Percentiles rank a stretch among this genome's conserved stretches.
Conservation (phyloP, 306 rosid species). For the Astragalus glycyphyllos region DNA sequence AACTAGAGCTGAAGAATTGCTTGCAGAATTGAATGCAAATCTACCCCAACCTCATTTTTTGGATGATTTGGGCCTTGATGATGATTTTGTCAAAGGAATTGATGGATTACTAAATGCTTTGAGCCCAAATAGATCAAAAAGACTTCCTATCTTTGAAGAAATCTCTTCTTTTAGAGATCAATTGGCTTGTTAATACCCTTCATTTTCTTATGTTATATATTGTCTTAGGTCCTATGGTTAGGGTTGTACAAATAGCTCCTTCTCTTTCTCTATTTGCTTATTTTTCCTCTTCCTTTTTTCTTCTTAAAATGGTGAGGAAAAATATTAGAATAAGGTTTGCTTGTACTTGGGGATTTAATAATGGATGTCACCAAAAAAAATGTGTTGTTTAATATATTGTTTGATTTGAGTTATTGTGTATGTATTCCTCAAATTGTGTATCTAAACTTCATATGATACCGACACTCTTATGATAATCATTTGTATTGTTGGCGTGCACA, state of each 20-base stretch:
- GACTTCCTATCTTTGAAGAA: constrained; percentile 93
- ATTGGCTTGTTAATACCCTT: constrained; percentile 65
- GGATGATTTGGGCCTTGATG: constrained; percentile 54
- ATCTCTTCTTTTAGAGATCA: constrained; percentile 81
- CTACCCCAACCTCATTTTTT: constrained; percentile 13
- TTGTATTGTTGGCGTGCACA: too few species aligned
- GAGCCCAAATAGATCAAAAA: constrained; percentile 66
- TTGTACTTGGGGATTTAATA: constrained; percentile 32
- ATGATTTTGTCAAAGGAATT: constrained; percentile 67
- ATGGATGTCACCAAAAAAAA: background rate
- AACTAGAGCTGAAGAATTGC: constrained; percentile 63
- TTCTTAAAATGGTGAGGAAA: constrained; percentile 39
- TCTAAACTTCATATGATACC: background rate
- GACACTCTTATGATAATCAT: background rate
- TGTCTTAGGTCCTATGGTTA: constrained; percentile 30
- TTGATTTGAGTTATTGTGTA: background rate
- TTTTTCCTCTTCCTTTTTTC: constrained; percentile 40
- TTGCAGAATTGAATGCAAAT: constrained; percentile 48
- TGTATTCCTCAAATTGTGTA: background rate
- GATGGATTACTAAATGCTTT: constrained; percentile 64
- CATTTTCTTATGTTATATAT: constrained; percentile 11
- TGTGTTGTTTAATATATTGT: background rate
- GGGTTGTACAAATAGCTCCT: constrained; percentile 1
- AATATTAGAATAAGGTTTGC: constrained; percentile 29
- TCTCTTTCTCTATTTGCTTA: background rate